These are phyloP conservation scores for Debaryomyces udenii DNA, from an alignment of 1,139 yeast genomes.

Conservation along the genomic window DNA sequence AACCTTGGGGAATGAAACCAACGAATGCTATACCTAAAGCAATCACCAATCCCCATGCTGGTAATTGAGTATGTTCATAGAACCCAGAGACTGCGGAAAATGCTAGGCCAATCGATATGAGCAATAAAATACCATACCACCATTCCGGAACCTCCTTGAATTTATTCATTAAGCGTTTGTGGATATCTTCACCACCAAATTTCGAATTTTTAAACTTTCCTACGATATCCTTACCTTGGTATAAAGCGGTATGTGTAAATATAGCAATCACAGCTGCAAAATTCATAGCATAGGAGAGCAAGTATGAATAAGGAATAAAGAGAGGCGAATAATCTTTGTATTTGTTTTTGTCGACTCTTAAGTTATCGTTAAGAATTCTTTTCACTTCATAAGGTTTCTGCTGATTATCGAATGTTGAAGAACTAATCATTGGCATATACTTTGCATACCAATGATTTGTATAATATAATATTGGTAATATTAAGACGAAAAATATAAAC, in stretches of 20 bases:
- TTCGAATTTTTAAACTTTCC: slow-evolving; percentile 27
- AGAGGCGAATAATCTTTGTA: slow-evolving; percentile 38
- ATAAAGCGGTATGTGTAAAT: slow-evolving; percentile 39
- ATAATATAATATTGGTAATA: slow-evolving; percentile 52
- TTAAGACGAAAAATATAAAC: slow-evolving; percentile 43
- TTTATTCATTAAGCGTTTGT: slow-evolving; percentile 38
- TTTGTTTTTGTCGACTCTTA: slow-evolving; percentile 24
- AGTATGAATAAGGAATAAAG: slow-evolving; percentile 40
- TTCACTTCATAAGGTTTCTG: slow-evolving; percentile 48
- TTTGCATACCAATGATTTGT: slow-evolving; percentile 54
- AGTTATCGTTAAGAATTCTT: slow-evolving; percentile 20
- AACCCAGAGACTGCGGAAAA: slow-evolving; percentile 31
- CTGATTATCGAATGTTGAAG: slow-evolving; percentile 45
- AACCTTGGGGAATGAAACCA: slow-evolving; percentile 39
- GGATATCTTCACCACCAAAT: slow-evolving; percentile 42
- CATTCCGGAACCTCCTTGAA: slow-evolving; percentile 43
- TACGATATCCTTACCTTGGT: slow-evolving; percentile 42
- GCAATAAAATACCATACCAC: slow-evolving; percentile 39
- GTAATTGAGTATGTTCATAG: slow-evolving; percentile 30
- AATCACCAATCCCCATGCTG: slow-evolving; percentile 39
- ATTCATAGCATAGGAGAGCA: slow-evolving; percentile 41
- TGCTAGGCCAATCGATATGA: slow-evolving; percentile 31
- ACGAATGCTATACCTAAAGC: slow-evolving; percentile 34
- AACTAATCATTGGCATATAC: slow-evolving; percentile 52
- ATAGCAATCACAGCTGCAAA: slow-evolving; percentile 45